Conservation (phyloP, 345 rosid species). For the Kernera saxatilis region DNA sequence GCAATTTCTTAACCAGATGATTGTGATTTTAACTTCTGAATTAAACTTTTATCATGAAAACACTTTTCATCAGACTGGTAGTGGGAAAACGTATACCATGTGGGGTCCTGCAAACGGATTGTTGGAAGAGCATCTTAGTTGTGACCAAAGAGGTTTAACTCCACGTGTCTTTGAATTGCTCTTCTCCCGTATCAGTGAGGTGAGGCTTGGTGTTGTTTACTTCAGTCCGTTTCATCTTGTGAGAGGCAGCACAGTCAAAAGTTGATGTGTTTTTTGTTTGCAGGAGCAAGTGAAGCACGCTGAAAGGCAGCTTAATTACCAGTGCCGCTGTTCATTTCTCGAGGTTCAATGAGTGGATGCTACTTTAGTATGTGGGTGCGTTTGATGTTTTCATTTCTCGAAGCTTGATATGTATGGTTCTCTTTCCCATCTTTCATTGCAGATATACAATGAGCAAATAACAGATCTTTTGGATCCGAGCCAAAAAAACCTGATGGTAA, state of each 20-base stretch:
- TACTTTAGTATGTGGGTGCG: neutral
- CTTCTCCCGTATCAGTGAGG: constrained; percentile 87
- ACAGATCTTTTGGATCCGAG: constrained; percentile 92
- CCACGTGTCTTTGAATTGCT: constrained; percentile 84
- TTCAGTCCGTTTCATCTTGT: neutral
- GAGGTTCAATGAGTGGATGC: constrained; percentile 49
- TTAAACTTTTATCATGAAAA: neutral
- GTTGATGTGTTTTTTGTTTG: constrained; percentile 16
- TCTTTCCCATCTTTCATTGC: constrained; percentile 31
- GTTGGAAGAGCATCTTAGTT: constrained; percentile 49
- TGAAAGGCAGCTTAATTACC: constrained; percentile 83
- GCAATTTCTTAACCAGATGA: neutral
- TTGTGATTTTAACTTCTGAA: neutral
- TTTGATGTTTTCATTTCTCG: neutral
- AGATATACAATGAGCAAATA: constrained; percentile 98
- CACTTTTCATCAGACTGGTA: constrained; percentile 64
- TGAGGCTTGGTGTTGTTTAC: constrained; percentile 27
- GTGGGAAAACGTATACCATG: constrained; percentile 96
- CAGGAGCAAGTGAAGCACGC: constrained; percentile 89
- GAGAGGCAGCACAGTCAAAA: neutral
- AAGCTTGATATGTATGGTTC: constrained; percentile 10
- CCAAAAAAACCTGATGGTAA: constrained; percentile 84
- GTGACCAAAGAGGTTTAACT: constrained; percentile 85
- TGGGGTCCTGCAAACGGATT: constrained; percentile 96
- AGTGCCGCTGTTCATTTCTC: constrained; percentile 94